phyloP scores from a whole-genome alignment of 2,329 filamentous ascomycete genomes.

The Epicoccum nigrum region DNA sequence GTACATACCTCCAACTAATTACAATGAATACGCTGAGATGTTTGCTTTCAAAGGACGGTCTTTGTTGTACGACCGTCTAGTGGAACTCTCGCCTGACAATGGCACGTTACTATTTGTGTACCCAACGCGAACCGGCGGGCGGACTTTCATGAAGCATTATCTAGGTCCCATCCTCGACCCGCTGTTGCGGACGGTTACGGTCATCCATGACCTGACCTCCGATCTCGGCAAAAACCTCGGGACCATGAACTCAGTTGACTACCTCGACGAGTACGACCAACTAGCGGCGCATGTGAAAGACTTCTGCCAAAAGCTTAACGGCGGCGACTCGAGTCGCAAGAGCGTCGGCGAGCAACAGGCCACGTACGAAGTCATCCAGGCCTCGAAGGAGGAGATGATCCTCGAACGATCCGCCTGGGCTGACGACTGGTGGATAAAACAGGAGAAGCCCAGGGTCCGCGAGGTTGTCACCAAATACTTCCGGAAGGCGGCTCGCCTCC shows the following conservation, averaged over 20 bases:
- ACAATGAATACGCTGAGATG: slow-evolving; percentile 64
- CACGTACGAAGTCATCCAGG: slow-evolving; percentile 56
- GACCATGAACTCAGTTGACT: slow-evolving; percentile 59
- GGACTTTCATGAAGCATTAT: slow-evolving; percentile 65
- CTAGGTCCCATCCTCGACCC: slow-evolving; percentile 67
- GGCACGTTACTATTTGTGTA: slow-evolving; percentile 68
- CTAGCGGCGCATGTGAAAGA: slow-evolving; percentile 48
- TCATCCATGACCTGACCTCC: slow-evolving; percentile 64
- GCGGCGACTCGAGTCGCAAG: slow-evolving; percentile 39
- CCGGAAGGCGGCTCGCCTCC: slow-evolving; percentile 51
- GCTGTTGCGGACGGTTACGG: slow-evolving; percentile 63
- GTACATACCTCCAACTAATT: slow-evolving; percentile 67
- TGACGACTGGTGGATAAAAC: slow-evolving; percentile 67
- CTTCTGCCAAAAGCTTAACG: slow-evolving; percentile 38
- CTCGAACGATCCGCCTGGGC: slow-evolving; percentile 63
- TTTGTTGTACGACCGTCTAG: slow-evolving; percentile 64
- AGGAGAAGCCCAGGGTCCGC: slow-evolving; percentile 66
- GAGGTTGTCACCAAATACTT: slow-evolving; percentile 55
- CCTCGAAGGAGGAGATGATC: slow-evolving; percentile 57
- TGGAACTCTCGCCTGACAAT: slow-evolving; percentile 62
- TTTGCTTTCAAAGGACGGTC: slow-evolving; percentile 61
- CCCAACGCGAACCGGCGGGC: slow-evolving; percentile 63
- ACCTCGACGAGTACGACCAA: slow-evolving; percentile 61
- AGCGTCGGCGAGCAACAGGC: slow-evolving; percentile 37
- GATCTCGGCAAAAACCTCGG: slow-evolving; percentile 62